A percentile compares a stretch with the other conserved stretches of the same genome.
phyloP scores from a whole-genome alignment of 164 flowering plant genomes.

The Piper longum region DNA sequence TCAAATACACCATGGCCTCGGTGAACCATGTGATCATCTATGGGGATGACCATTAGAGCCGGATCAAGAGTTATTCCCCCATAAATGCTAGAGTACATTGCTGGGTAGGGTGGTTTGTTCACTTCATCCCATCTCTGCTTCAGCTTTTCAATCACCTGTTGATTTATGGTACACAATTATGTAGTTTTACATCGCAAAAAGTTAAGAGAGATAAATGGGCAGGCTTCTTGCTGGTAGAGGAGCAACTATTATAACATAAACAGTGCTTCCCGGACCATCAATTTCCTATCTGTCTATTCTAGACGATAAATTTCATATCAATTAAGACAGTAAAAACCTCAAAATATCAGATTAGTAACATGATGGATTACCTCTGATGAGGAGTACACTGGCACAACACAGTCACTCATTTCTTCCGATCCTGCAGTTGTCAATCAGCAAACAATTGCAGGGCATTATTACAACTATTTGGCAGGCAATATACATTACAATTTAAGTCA shows the following conservation, averaged over 20 bases:
- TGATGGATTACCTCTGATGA: conserved; percentile 11
- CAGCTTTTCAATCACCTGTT: conserved; percentile 61
- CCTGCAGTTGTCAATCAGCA: neutral
- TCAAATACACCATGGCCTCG: conserved; percentile 94
- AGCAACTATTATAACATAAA: neutral
- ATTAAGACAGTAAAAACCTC: too few relatives aligned
- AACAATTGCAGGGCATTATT: neutral
- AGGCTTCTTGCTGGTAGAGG: neutral
- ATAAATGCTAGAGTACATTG: conserved; percentile 73
- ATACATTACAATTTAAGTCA: too few relatives aligned
- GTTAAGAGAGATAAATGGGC: neutral
- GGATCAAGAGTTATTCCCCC: conserved; percentile 82
- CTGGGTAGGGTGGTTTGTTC: conserved; percentile 59
- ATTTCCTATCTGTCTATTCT: too few relatives aligned
- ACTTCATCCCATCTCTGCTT: conserved; percentile 42
- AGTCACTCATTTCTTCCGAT: conserved; percentile 21
- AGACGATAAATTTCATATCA: too few relatives aligned
- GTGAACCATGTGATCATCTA: conserved; percentile 97
- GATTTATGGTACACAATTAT: neutral
- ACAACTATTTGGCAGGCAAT: neutral
- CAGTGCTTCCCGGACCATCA: neutral
- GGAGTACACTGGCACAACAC: conserved; percentile 17
- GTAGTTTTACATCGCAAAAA: neutral
- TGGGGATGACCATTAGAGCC: conserved; percentile 82
- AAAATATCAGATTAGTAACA: neutral